Percentiles rank a stretch among this genome's conserved stretches.
These are phyloP conservation scores for Globisporangium sylvaticum DNA, from an alignment of 352 stramenopile species.

Conservation along the genomic window DNA sequence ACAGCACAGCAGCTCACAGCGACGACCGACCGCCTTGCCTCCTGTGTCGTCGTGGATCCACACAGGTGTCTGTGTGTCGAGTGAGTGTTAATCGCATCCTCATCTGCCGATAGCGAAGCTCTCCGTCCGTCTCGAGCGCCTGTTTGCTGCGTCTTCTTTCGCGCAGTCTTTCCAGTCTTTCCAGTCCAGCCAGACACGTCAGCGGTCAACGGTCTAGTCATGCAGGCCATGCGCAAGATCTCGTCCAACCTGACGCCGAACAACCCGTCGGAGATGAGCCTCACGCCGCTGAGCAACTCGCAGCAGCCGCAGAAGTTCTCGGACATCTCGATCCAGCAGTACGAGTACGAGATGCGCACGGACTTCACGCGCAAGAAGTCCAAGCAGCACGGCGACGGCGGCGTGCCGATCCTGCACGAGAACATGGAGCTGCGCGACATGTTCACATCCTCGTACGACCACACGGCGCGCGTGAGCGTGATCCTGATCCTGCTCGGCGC, in stretches of 20 bases:
- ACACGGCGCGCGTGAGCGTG: conserved; percentile 17
- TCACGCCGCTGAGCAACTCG: conserved; percentile 15
- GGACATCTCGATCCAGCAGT: conserved; percentile 15
- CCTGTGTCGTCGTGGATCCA: too few species aligned
- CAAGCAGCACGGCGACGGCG: conserved; percentile 8
- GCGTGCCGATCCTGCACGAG: conserved; percentile 6
- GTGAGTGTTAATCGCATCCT: too few species aligned
- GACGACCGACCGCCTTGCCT: too few species aligned
- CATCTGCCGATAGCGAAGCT: too few species aligned
- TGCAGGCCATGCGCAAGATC: conserved; percentile 14
- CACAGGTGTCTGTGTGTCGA: too few species aligned
- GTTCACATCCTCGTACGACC: conserved; percentile 14
- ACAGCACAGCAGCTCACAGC: too few species aligned
- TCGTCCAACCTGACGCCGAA: conserved; percentile 12
- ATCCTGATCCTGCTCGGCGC: conserved; percentile 20
- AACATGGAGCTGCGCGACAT: conserved; percentile 18
- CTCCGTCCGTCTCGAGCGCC: too few species aligned
- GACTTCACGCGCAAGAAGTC: conserved; percentile 19
- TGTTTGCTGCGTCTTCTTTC: too few species aligned
- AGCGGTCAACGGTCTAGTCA: background rate
- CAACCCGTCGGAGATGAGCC: conserved; percentile 14
- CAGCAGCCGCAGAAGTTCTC: conserved; percentile 12
- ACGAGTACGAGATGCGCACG: conserved; percentile 18
- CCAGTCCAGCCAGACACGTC: too few species aligned
- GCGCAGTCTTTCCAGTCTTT: too few species aligned